Evolutionary conservation across 2,329 filamentous ascomycete genomes (phyloP).

Genomic region (Amylocarpus encephaloides): DNA sequence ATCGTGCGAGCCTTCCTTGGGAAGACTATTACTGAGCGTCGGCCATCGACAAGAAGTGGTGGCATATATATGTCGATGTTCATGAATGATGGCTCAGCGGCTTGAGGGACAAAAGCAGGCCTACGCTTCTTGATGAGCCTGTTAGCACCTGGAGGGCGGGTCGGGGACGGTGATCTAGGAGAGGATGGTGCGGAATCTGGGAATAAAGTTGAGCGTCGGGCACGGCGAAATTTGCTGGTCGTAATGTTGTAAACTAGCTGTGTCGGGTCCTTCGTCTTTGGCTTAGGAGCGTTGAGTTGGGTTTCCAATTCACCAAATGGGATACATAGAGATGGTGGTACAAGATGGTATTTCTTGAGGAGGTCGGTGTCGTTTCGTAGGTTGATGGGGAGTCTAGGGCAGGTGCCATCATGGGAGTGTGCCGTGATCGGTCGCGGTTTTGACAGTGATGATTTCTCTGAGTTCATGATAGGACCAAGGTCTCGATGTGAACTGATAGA

Average conservation of each 20-base stretch:
- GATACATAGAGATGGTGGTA: background rate
- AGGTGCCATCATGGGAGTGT: no score
- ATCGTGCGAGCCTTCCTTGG: conserved; percentile 9
- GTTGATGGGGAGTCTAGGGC: background rate
- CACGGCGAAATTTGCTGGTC: conserved; percentile 8
- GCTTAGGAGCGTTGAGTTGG: background rate
- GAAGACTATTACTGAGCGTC: conserved; percentile 11
- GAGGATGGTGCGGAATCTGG: background rate
- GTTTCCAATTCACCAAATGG: background rate
- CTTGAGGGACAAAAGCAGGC: background rate
- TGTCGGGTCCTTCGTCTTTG: conserved; percentile 2
- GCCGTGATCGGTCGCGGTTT: no score
- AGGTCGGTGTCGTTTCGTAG: background rate
- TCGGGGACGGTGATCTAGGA: background rate
- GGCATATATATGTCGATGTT: conserved; percentile 11
- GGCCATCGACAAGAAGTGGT: conserved; percentile 15
- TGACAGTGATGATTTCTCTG: no score
- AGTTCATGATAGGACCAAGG: no score
- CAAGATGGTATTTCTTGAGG: background rate
- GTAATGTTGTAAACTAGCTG: conserved; percentile 18
- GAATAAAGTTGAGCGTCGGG: conserved; percentile 9
- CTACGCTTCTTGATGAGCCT: background rate
- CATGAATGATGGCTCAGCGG: background rate
- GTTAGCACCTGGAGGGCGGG: background rate
- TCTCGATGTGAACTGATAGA: no score